Conservation (phyloP, 352 stramenopile genomes). For the Globisporangium camurandrum region DNA sequence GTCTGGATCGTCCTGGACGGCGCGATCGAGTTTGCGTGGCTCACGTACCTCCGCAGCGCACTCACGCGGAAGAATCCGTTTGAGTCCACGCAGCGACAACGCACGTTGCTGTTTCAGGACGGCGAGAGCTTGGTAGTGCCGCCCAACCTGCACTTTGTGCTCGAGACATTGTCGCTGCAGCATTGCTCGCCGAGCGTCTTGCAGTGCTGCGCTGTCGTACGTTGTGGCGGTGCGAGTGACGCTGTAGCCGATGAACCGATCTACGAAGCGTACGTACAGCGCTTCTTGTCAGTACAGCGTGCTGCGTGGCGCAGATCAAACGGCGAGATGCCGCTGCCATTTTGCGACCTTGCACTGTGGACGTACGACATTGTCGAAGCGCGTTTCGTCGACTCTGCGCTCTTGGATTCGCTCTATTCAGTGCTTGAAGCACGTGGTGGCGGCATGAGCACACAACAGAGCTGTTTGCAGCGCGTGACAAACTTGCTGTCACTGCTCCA, state of each 20-base stretch:
- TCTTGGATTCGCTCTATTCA: slow-evolving; percentile 22
- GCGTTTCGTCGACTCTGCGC: slow-evolving; percentile 14
- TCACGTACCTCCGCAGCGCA: slow-evolving; percentile 27
- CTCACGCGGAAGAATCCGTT: slow-evolving; percentile 10
- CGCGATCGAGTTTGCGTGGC: slow-evolving; percentile 24
- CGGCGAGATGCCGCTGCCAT: neutral
- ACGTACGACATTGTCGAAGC: slow-evolving; percentile 20
- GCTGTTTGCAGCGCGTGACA: slow-evolving; percentile 29
- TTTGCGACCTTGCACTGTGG: slow-evolving; percentile 1
- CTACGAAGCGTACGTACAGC: slow-evolving; percentile 19
- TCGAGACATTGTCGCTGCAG: slow-evolving; percentile 37
- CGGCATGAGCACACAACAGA: too few species aligned
- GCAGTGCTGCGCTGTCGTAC: slow-evolving; percentile 20
- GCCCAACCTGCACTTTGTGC: slow-evolving; percentile 53
- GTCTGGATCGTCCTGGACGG: slow-evolving; percentile 46
- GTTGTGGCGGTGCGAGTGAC: slow-evolving; percentile 2
- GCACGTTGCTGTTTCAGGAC: slow-evolving; percentile 25
- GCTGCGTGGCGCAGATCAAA: neutral
- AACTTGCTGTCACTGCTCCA: slow-evolving; percentile 42
- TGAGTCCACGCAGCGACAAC: neutral
- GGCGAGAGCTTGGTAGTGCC: slow-evolving; percentile 52
- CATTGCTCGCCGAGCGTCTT: slow-evolving; percentile 29
- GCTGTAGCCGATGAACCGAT: slow-evolving; percentile 18
- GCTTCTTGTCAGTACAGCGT: slow-evolving; percentile 19
- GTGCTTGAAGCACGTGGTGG: too few species aligned